Evolutionary conservation across 768 basidiomycete genomes (phyloP).

Genomic region (Botryobasidium botryosum): DNA sequence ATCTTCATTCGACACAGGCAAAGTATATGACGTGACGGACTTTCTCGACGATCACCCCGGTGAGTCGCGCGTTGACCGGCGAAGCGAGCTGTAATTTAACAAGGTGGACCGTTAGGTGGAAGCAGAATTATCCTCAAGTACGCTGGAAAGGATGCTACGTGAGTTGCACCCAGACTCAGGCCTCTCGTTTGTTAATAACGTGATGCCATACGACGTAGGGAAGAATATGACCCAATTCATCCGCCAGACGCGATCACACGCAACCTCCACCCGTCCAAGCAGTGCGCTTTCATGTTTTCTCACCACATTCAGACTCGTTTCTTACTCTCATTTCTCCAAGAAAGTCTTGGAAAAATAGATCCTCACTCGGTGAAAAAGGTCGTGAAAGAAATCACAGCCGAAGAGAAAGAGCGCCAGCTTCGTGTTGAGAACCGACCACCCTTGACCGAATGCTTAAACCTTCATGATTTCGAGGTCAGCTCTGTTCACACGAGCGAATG

Average conservation of each 20-base stretch:
- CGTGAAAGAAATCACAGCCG: constrained; percentile 44
- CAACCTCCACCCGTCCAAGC: constrained; percentile 67
- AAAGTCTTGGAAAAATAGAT: constrained; percentile 51
- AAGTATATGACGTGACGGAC: constrained; percentile 65
- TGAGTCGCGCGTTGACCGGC: constrained; percentile 11
- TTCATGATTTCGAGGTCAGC: constrained; percentile 85
- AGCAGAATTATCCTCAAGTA: constrained; percentile 75
- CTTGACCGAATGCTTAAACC: constrained; percentile 62
- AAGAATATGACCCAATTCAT: constrained; percentile 53
- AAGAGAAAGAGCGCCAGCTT: constrained; percentile 50
- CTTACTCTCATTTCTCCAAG: background rate
- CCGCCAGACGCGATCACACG: constrained; percentile 14
- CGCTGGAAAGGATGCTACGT: constrained; percentile 83
- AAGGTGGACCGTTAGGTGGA: constrained; percentile 35
- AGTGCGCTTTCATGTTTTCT: constrained; percentile 28
- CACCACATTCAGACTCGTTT: background rate
- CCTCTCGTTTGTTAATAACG: background rate
- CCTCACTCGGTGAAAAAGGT: constrained; percentile 46
- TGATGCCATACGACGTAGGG: constrained; percentile 22
- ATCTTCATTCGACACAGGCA: constrained; percentile 26
- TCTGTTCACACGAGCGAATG: constrained; percentile 11
- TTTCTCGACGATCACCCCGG: constrained; percentile 55
- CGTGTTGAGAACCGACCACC: constrained; percentile 48
- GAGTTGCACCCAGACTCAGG: constrained; percentile 17
- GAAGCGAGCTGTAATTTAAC: background rate